Percentiles rank a stretch among this genome's conserved stretches.
Conservation (phyloP, 2,329 filamentous ascomycete species). For the Zopfia rhizophila region DNA sequence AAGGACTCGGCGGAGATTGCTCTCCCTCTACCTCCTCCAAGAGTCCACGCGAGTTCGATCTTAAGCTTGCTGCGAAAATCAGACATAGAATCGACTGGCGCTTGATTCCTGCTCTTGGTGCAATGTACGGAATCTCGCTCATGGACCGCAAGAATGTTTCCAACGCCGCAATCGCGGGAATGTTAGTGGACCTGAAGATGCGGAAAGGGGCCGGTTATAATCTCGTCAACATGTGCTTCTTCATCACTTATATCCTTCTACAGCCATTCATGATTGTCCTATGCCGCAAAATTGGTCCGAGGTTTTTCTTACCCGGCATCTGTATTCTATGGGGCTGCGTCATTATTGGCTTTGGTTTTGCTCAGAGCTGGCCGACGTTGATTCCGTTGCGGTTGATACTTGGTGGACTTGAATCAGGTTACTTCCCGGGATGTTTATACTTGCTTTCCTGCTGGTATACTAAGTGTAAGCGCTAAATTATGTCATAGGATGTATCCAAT, state of each 20-base stretch:
- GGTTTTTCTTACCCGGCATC: slow-evolving; percentile 40
- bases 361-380: slow-evolving; percentile 34
- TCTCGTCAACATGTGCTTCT: slow-evolving; percentile 37
- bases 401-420: slow-evolving; percentile 37
- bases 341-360: slow-evolving; percentile 40
- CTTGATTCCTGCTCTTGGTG: slow-evolving; percentile 33
- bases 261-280: slow-evolving; percentile 38
- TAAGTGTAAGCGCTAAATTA: slow-evolving; percentile 31
- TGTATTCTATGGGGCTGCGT: slow-evolving; percentile 37
- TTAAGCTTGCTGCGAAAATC: slow-evolving; percentile 27
- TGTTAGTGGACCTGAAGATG: slow-evolving; percentile 35
- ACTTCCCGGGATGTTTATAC: slow-evolving; percentile 41
- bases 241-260: slow-evolving; percentile 36
- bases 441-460: slow-evolving; percentile 44
- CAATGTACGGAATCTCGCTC: slow-evolving; percentile 37
- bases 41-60: slow-evolving; percentile 25
- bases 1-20: slow-evolving; percentile 22
- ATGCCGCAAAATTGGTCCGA: slow-evolving; percentile 35
- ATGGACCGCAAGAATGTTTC: slow-evolving; percentile 41
- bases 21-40: slow-evolving; percentile 15
- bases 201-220: slow-evolving; percentile 35
- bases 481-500: not conserved
- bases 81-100: slow-evolving; percentile 38
- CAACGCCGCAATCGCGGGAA: slow-evolving; percentile 41
- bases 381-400: slow-evolving; percentile 33